Evolutionary conservation across 805 yeast species (phyloP).

Genomic region (Candida gorgasii): DNA sequence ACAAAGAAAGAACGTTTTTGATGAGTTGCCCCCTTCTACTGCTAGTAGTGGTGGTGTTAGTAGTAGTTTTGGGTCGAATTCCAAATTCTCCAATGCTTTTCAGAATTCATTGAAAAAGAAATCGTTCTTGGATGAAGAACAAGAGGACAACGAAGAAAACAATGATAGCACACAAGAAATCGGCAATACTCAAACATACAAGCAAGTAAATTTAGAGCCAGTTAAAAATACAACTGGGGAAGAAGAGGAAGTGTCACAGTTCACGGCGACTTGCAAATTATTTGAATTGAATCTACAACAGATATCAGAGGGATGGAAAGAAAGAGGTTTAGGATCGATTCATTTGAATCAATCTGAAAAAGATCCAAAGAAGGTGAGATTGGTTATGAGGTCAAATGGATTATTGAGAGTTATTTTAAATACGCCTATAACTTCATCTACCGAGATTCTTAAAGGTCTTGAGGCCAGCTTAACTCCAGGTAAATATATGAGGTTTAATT

Average conservation of each 20-base stretch:
- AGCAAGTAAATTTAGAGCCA: conserved; percentile 40
- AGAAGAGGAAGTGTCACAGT: conserved; percentile 74
- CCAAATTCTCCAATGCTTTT: conserved; percentile 56
- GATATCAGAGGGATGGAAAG: conserved; percentile 86
- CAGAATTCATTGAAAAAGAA: conserved; percentile 51
- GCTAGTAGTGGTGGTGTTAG: conserved; percentile 6
- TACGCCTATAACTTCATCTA: conserved; percentile 59
- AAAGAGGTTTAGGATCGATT: conserved; percentile 86
- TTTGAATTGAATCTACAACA: conserved; percentile 71
- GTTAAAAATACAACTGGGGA: conserved; percentile 81
- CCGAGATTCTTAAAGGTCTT: conserved; percentile 75
- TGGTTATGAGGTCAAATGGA: conserved; percentile 91
- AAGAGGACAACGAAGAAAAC: conserved; percentile 15
- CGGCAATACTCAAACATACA: conserved; percentile 23
- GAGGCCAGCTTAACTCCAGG: conserved; percentile 83
- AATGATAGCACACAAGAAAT: conserved; percentile 16
- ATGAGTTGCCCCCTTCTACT: conserved; percentile 17
- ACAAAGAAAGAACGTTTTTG: conserved; percentile 28
- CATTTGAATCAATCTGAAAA: conserved; percentile 62
- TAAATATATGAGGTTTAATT: conserved; percentile 75
- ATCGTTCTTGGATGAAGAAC: conserved; percentile 54
- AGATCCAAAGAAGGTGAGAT: conserved; percentile 51
- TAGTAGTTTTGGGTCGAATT: conserved; percentile 45
- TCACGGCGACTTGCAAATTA: conserved; percentile 72
- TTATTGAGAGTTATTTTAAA: conserved; percentile 80